Base-by-base conservation (phyloP, 345 rosid species). In the Pugionium cornutum region DNA sequence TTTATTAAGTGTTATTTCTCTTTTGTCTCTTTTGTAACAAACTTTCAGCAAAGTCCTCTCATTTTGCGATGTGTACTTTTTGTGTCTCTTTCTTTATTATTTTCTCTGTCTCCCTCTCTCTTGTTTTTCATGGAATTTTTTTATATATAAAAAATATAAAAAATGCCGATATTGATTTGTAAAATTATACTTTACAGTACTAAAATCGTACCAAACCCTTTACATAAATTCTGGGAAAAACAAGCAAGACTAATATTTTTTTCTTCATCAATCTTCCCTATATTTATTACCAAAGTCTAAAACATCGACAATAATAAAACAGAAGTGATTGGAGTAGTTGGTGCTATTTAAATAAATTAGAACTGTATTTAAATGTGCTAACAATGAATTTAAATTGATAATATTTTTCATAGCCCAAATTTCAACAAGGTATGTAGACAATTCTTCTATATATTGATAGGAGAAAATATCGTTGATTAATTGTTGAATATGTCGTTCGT, bases 1-100 rank as follows among this genome's bases (percentile, higher is more conserved):
- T 42, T 29, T 61, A 7, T 35, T 8, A 33, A 33, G 18, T 47
- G 48, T 7, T 39, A 3, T 42, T 43, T 26, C 65, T 57, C 56
- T 42, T 54, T 36, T 66, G 64, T 68, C 58, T 71, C 57, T 64
- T 54, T 37, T 68, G 68, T 70, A 73, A 55, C 73, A 73, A 60
- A 67, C 64, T 67, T 67, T 73, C 63, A 53, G 8, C 61, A 53
- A 66, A 66, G 52, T 46, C 64, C 29, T 73, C 72, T 54, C 68
- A 44, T 67, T 73, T 47, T 67, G 64, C 67, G 68, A 61, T 73
- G 58, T 58, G 36, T 64, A 34, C 52, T 41, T 64, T 34, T 27
- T 70, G 62, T 56, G 58, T 52, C 56, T 64, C 49, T 72, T 39
- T 59, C 27, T 62, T 44, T 30, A 5, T 53, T 37, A 18, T 37